Percentiles rank a stretch among this genome's conserved stretches.
Conservation (phyloP, 2,329 filamentous ascomycete genomes). For the Scedosporium apiospermum region DNA sequence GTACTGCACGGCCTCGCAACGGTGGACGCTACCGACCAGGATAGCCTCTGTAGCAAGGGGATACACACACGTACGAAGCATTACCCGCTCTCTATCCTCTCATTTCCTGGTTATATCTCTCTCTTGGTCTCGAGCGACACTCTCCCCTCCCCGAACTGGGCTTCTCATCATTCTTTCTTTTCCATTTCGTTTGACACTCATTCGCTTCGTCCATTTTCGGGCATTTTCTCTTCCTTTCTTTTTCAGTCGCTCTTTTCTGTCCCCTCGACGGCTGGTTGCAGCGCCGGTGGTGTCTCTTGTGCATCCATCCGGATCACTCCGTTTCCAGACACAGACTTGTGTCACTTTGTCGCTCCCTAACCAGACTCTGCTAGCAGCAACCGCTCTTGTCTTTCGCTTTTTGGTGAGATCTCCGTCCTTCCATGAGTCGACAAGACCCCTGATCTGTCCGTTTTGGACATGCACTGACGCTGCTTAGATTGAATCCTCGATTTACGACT, state of each 20-base stretch:
- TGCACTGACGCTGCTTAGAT: neutral
- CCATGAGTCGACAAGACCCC: neutral
- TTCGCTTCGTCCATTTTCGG: neutral
- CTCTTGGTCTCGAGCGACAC: neutral
- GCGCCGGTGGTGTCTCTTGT: neutral
- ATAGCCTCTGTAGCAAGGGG: too few species aligned
- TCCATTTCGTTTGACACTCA: neutral
- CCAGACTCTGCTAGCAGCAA: neutral
- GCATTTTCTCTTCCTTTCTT: neutral
- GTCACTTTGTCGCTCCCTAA: constrained; percentile 6
- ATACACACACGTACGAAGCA: too few species aligned
- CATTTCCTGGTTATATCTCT: neutral
- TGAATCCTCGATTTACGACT: neutral
- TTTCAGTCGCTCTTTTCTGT: constrained; percentile 4
- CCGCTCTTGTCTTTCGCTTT: neutral
- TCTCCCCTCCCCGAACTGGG: constrained; percentile 9
- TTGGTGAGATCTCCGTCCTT: constrained; percentile 3
- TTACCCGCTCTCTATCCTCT: too few species aligned
- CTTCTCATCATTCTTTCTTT: constrained; percentile 6
- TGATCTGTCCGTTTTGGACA: neutral
- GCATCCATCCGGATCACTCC: constrained; percentile 2
- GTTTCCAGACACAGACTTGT: constrained; percentile 1
- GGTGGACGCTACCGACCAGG: too few species aligned
- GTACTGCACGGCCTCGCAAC: too few species aligned
- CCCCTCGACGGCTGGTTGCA: constrained; percentile 6